Conservation (phyloP, 352 stramenopile species). For the Achlya hypogyna region DNA sequence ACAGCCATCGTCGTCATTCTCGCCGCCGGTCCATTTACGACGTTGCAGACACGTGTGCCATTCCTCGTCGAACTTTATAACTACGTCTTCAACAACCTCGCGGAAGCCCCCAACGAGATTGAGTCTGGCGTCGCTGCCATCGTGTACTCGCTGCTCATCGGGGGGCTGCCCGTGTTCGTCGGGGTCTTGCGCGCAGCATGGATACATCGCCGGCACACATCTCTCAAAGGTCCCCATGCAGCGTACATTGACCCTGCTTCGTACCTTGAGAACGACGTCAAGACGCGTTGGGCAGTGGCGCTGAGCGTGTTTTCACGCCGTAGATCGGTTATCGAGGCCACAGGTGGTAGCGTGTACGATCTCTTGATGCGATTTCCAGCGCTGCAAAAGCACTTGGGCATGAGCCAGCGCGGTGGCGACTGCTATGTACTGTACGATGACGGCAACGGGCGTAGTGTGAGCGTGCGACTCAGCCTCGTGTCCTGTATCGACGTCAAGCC, state of each 20-base stretch:
- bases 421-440: background rate
- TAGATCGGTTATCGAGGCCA: no score
- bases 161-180: background rate
- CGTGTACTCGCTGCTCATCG: background rate
- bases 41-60: background rate
- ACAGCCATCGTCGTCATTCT: background rate
- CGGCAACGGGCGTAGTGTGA: background rate
- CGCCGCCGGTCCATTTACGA: background rate
- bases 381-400: background rate
- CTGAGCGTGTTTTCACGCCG: no score
- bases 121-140: background rate
- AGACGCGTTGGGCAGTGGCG: background rate
- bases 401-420: constrained; percentile 5
- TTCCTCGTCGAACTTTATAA: constrained; percentile 1
- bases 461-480: background rate
- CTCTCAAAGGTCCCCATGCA: no score
- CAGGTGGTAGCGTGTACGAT: background rate
- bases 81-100: background rate
- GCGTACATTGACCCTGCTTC: background rate
- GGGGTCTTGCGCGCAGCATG: background rate
- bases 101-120: background rate
- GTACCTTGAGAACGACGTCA: background rate
- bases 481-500: background rate
- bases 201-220: background rate
- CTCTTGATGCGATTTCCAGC: background rate